Evolutionary conservation across 2,329 filamentous ascomycete species (phyloP).

Genomic region (Capronia americana): DNA sequence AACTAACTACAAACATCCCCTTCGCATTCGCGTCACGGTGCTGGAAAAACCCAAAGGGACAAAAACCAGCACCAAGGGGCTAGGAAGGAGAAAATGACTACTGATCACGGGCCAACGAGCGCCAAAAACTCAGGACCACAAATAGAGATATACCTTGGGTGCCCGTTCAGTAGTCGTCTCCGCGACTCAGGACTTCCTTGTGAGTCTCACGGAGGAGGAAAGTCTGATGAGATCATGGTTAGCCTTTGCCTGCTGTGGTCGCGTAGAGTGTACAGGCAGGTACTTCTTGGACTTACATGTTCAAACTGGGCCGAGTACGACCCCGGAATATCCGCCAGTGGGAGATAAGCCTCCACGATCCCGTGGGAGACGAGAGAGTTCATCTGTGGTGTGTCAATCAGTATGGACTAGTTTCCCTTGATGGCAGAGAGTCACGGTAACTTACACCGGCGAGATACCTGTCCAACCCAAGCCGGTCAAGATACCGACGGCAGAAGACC

Average conservation of each 20-base stretch:
- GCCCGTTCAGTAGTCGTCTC: conserved; percentile 56
- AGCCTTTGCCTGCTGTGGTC: background rate
- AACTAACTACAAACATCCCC: background rate
- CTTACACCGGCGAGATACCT: conserved; percentile 65
- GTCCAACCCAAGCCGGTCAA: conserved; percentile 67
- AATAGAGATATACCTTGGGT: background rate
- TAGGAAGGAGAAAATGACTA: conserved; percentile 25
- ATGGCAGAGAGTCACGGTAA: conserved; percentile 19
- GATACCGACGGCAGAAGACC: conserved; percentile 67
- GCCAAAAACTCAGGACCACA: background rate
- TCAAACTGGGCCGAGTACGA: conserved; percentile 71
- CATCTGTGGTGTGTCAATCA: conserved; percentile 50
- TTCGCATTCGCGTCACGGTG: conserved; percentile 33
- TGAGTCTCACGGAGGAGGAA: conserved; percentile 42
- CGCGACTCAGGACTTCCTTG: conserved; percentile 62
- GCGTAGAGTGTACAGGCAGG: background rate
- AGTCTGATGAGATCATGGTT: conserved; percentile 43
- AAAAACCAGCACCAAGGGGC: conserved; percentile 38
- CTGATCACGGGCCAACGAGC: background rate
- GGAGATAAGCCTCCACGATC: conserved; percentile 63
- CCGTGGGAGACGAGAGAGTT: conserved; percentile 64
- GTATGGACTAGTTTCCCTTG: background rate
- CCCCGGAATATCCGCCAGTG: conserved; percentile 63
- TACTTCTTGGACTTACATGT: conserved; percentile 51
- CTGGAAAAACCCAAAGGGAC: conserved; percentile 30